These are phyloP conservation scores for Phytopythium delawarense DNA, from an alignment of 352 stramenopile species.

Conservation along the genomic window DNA sequence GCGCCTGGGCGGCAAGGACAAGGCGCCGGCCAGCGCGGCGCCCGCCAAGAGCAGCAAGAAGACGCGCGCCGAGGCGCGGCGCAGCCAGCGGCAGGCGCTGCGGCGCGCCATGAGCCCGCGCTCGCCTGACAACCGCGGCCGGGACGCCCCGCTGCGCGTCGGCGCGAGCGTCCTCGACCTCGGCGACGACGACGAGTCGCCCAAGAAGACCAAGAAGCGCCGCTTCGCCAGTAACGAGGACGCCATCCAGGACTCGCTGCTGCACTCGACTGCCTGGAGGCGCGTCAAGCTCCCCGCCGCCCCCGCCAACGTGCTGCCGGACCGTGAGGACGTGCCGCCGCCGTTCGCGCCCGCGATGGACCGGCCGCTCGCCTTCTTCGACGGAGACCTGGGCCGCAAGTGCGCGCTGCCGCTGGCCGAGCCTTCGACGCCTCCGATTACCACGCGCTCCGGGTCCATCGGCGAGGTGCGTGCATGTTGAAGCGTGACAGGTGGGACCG, in stretches of 20 bases:
- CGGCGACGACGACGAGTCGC: slow-evolving; percentile 10
- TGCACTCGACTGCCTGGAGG: slow-evolving; percentile 69
- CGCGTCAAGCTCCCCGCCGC: slow-evolving; percentile 26
- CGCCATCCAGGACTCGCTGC: slow-evolving; percentile 31
- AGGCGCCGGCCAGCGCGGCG: slow-evolving; percentile 11
- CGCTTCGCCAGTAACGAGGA: slow-evolving; percentile 31
- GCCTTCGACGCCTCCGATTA: slow-evolving; percentile 15
- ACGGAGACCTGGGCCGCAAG: slow-evolving; percentile 23
- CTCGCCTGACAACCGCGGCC: slow-evolving; percentile 33
- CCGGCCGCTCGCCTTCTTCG: slow-evolving; percentile 34
- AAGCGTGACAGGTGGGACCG: not conserved
- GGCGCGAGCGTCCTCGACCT: slow-evolving; percentile 20
- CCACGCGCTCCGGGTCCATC: slow-evolving; percentile 17
- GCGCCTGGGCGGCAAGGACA: slow-evolving; percentile 21
- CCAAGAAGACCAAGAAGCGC: slow-evolving; percentile 10
- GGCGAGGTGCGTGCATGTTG: slow-evolving; percentile 11
- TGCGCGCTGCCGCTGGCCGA: slow-evolving; percentile 22
- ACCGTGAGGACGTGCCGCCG: slow-evolving; percentile 12
- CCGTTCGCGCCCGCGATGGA: slow-evolving; percentile 40
- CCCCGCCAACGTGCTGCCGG: slow-evolving; percentile 41
- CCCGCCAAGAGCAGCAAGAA: slow-evolving; percentile 27
- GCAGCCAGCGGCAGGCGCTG: slow-evolving; percentile 38
- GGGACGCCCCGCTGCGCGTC: slow-evolving; percentile 12
- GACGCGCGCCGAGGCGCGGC: slow-evolving; percentile 46
- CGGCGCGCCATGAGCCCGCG: slow-evolving; percentile 39